Percentiles rank a stretch among this genome's conserved stretches.
phyloP scores from a whole-genome alignment of 306 rosid genomes.

The Malus domestica region DNA sequence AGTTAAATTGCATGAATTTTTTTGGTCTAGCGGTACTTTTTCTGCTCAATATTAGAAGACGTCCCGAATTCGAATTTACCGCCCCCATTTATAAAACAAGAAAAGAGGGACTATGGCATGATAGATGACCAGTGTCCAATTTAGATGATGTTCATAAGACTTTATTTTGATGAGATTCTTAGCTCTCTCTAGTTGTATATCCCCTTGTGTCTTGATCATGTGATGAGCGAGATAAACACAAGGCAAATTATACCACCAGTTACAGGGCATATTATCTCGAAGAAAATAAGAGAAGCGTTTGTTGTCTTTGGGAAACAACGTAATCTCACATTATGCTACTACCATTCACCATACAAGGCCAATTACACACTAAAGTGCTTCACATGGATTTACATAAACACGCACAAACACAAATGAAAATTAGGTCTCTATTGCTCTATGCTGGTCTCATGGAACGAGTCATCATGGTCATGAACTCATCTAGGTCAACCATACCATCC shows the following conservation, averaged over 20 bases:
- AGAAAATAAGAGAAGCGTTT: neutral
- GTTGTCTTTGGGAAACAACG: neutral
- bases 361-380: neutral
- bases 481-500: slow-evolving; percentile 76
- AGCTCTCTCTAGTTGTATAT: too few relatives aligned
- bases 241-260: too few relatives aligned
- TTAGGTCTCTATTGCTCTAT: neutral
- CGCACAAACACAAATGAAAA: neutral
- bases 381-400: neutral
- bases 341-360: neutral
- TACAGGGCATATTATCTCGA: neutral
- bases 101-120: neutral
- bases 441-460: slow-evolving; percentile 27
- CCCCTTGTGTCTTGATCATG: too few relatives aligned
- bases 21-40: too few relatives aligned
- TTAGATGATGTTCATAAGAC: too few relatives aligned
- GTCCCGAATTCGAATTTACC: too few relatives aligned
- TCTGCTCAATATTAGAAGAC: too few relatives aligned
- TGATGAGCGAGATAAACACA: too few relatives aligned
- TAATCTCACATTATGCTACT: neutral
- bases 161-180: too few relatives aligned
- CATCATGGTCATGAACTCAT: slow-evolving; percentile 85
- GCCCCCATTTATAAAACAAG: neutral
- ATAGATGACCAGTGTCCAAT: neutral
- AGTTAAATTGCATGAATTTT: neutral